Percentiles rank a stretch among this genome's conserved stretches.
Evolutionary conservation across 306 rosid genomes (phyloP).

Genomic region (Coriaria nepalensis): DNA sequence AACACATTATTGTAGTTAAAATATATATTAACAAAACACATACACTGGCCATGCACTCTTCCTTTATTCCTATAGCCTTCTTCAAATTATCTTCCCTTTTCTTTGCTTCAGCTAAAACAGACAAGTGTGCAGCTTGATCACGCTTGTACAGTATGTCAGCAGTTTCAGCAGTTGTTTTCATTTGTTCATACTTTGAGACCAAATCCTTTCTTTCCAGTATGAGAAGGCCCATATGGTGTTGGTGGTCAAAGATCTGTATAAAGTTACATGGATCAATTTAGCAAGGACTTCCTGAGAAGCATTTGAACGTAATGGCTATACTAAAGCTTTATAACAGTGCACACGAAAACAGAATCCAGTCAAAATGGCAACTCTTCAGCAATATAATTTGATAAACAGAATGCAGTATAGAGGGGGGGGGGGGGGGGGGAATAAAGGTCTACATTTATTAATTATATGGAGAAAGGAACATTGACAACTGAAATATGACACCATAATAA

Average conservation of each 20-base stretch:
- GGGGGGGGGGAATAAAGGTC: no score
- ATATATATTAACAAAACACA: conserved; percentile 12
- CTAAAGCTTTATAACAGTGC: no score
- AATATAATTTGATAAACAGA: no score
- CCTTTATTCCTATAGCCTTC: conserved; percentile 68
- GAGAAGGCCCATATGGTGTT: conserved; percentile 96
- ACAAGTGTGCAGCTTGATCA: conserved; percentile 43
- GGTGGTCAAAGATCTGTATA: conserved; percentile 67
- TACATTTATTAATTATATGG: no score
- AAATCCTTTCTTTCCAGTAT: conserved; percentile 69
- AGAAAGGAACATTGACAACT: no score
- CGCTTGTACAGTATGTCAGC: conserved; percentile 45
- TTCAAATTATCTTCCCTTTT: conserved; percentile 71
- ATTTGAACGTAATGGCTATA: no score
- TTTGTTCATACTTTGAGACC: conserved; percentile 47
- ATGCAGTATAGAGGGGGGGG: no score
- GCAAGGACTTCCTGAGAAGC: background rate
- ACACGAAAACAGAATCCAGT: no score
- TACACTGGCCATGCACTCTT: conserved; percentile 91
- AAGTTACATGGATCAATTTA: conserved; percentile 13
- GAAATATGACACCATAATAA: no score
- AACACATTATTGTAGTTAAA: background rate
- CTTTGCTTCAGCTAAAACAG: conserved; percentile 59
- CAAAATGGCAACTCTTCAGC: no score
- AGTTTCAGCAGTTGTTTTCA: conserved; percentile 47